Conservation (phyloP, 495 filamentous ascomycete genomes). For the Rhypophila decipiens region DNA sequence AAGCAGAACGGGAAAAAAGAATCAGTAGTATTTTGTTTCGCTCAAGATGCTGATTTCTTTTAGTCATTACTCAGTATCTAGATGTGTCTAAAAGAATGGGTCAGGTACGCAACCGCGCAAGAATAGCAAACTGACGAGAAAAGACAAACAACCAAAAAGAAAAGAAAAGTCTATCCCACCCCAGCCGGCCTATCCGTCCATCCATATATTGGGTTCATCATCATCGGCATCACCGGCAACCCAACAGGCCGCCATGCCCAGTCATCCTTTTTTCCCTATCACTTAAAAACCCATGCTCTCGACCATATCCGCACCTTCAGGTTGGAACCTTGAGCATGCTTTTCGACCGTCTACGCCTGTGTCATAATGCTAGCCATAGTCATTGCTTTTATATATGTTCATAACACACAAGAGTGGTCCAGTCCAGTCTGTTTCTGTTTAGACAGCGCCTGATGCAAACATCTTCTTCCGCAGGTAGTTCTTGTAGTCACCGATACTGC, state of each 20-base stretch:
- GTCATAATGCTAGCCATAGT: too few relatives aligned
- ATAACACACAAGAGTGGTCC: not conserved
- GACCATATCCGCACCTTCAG: not conserved
- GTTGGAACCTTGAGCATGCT: too few relatives aligned
- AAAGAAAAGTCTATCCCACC: constrained; percentile 12
- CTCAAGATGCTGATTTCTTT: constrained; percentile 4
- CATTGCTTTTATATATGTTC: not conserved
- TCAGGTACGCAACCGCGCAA: constrained; percentile 4
- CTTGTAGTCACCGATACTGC: constrained; percentile 91
- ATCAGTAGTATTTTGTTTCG: too few relatives aligned
- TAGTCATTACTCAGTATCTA: constrained; percentile 17
- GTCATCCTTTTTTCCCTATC: not conserved
- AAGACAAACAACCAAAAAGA: constrained; percentile 3
- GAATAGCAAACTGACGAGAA: too few relatives aligned
- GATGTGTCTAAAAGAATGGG: constrained; percentile 12
- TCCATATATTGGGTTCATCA: not conserved
- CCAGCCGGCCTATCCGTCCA: not conserved
- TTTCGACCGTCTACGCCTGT: too few relatives aligned
- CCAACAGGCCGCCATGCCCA: not conserved
- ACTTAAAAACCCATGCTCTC: not conserved
- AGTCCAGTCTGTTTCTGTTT: too few relatives aligned
- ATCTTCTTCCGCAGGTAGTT: constrained; percentile 98
- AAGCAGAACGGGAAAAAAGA: not conserved
- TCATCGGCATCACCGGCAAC: too few relatives aligned
- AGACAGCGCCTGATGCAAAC: constrained; percentile 57